These are phyloP conservation scores for Pythium grandisporangium DNA, from an alignment of 352 stramenopile genomes.

Conservation along the genomic window DNA sequence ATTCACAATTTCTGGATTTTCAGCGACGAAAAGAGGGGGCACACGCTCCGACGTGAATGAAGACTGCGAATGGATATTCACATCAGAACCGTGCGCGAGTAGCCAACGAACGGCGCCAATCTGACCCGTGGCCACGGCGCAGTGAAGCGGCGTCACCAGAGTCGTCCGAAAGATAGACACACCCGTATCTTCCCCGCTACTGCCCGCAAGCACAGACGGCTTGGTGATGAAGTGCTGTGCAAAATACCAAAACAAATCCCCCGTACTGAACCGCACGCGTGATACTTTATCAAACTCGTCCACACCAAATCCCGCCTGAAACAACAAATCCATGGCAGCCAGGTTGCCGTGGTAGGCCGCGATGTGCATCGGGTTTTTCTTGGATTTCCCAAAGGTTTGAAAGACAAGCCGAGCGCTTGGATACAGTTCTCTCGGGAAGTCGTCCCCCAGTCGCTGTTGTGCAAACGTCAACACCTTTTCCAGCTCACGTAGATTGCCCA, in stretches of 20 bases:
- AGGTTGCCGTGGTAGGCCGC: constrained; percentile 64
- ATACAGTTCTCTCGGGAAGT: constrained; percentile 64
- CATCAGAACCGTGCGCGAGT: constrained; percentile 35
- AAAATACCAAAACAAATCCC: constrained; percentile 75
- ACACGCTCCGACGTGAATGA: constrained; percentile 57
- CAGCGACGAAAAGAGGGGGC: constrained; percentile 57
- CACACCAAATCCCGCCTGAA: constrained; percentile 41
- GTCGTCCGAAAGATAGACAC: constrained; percentile 62
- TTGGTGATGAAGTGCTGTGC: constrained; percentile 52
- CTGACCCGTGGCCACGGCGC: constrained; percentile 52
- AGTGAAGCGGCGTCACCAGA: constrained; percentile 59
- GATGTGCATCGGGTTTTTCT: constrained; percentile 79
- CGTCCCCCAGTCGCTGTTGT: constrained; percentile 30
- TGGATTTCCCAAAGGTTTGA: constrained; percentile 48
- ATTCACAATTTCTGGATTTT: constrained; percentile 54
- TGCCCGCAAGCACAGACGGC: constrained; percentile 18
- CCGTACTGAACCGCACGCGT: constrained; percentile 64
- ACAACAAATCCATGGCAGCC: constrained; percentile 38
- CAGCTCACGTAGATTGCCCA: constrained; percentile 54
- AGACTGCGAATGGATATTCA: constrained; percentile 51
- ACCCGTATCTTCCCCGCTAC: constrained; percentile 35
- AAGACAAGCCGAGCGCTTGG: constrained; percentile 32
- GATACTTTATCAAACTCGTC: constrained; percentile 67
- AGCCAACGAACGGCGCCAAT: constrained; percentile 47
- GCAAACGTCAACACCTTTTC: constrained; percentile 38